These are phyloP conservation scores for Flaveria linearis DNA, from an alignment of 129 eudicot genomes.

Conservation along the genomic window DNA sequence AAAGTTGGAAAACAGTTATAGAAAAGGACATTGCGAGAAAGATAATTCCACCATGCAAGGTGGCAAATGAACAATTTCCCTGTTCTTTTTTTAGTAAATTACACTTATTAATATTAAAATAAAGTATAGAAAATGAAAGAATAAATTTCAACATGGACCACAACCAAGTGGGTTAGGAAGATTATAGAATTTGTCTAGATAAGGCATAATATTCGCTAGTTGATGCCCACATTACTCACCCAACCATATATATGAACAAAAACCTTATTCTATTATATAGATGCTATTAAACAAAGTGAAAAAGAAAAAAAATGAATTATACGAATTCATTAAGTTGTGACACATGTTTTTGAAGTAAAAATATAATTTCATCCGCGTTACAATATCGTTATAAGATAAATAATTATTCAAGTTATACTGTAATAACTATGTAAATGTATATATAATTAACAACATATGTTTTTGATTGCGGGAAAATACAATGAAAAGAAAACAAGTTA, in stretches of 20 bases:
- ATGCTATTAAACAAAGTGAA: no score
- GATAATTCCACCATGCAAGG: conserved; percentile 30
- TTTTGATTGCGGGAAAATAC: no score
- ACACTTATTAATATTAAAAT: background rate
- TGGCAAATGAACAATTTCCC: conserved; percentile 24
- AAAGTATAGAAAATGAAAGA: background rate
- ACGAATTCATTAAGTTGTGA: no score
- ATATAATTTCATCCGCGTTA: no score
- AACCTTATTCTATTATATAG: background rate
- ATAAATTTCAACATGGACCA: conserved; percentile 32
- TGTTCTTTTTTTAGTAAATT: background rate
- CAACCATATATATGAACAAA: background rate
- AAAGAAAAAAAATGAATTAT: no score
- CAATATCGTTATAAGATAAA: no score
- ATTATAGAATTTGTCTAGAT: conserved; percentile 34
- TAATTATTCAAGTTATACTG: no score
- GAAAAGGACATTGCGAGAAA: background rate
- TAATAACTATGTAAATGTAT: no score
- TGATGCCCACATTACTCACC: conserved; percentile 22
- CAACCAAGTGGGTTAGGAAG: conserved; percentile 36
- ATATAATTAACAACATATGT: no score
- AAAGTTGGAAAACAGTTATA: background rate
- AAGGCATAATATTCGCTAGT: conserved; percentile 24
- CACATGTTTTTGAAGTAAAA: no score
- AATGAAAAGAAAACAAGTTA: no score